Percentiles rank a stretch among this genome's conserved stretches.
phyloP scores from a whole-genome alignment of 2,329 filamentous ascomycete genomes.

The Tolypocladium endophyticum region DNA sequence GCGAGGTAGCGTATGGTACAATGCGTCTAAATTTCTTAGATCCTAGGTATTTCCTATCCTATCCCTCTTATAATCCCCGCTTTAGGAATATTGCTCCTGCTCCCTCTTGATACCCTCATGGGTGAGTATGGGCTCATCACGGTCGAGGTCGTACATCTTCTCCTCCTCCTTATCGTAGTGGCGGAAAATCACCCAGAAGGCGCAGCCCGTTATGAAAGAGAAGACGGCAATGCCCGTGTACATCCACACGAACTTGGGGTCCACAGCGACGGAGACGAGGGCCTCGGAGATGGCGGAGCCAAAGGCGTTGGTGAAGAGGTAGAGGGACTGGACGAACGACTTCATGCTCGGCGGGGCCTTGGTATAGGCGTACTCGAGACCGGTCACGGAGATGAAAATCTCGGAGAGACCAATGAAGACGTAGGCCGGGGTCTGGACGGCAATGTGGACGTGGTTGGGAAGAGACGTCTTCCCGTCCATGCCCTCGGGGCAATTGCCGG shows the following conservation, averaged over 20 bases:
- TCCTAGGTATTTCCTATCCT: not conserved
- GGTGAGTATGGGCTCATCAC: constrained; percentile 16
- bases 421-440: constrained; percentile 42
- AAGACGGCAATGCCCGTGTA: constrained; percentile 46
- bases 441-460: constrained; percentile 40
- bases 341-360: constrained; percentile 63
- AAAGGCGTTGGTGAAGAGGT: constrained; percentile 48
- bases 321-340: constrained; percentile 48
- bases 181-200: constrained; percentile 38
- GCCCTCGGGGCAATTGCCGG: constrained; percentile 26
- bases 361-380: constrained; percentile 63
- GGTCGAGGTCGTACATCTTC: constrained; percentile 26
- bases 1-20: not conserved
- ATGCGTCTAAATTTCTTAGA: not conserved
- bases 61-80: too few relatives aligned
- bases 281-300: constrained; percentile 51
- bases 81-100: not conserved
- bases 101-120: not conserved
- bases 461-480: constrained; percentile 18
- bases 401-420: constrained; percentile 48
- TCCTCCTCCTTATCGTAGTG: constrained; percentile 28
- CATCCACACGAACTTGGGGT: constrained; percentile 59
- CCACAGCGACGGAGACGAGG: constrained; percentile 46
- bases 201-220: constrained; percentile 33
- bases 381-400: constrained; percentile 56